phyloP scores from a whole-genome alignment of 2,329 filamentous ascomycete species.

The Fusarium zealandicum region DNA sequence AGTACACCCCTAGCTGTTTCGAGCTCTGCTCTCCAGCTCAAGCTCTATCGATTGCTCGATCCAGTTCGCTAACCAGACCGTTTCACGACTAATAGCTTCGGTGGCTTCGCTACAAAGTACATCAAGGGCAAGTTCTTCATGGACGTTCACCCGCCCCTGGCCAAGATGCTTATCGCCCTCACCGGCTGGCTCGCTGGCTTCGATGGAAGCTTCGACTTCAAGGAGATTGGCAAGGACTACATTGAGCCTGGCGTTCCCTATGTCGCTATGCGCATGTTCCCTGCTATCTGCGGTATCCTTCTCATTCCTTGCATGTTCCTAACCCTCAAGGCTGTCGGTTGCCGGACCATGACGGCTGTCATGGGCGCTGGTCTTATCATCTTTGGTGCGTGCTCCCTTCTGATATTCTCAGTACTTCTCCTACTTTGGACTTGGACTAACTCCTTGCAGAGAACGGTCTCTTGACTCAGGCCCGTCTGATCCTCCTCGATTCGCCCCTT shows the following conservation, averaged over 20 bases:
- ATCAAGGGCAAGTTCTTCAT: conserved; percentile 99
- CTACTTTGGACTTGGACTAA: conserved; percentile 38
- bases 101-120: conserved; percentile 97
- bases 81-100: conserved; percentile 70
- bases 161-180: conserved; percentile 94
- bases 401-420: not conserved
- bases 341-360: conserved; percentile 82
- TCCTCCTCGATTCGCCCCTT: conserved; percentile 93
- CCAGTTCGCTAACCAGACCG: conserved; percentile 23
- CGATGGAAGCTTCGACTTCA: conserved; percentile 96
- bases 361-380: conserved; percentile 87
- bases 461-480: conserved; percentile 91
- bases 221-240: conserved; percentile 99
- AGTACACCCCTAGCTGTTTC: conserved; percentile 49
- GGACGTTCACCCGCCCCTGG: conserved; percentile 98
- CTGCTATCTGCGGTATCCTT: conserved; percentile 86
- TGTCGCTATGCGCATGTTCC: conserved; percentile 94
- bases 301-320: conserved; percentile 93
- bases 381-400: conserved; percentile 71
- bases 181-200: conserved; percentile 96
- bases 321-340: conserved; percentile 89
- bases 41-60: not conserved
- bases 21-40: conserved; percentile 2
- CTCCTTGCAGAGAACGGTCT: conserved; percentile 81
- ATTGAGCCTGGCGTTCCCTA: conserved; percentile 93